Evolutionary conservation across 2,329 filamentous ascomycete species (phyloP).

Genomic region (Cyphellophora europaea): DNA sequence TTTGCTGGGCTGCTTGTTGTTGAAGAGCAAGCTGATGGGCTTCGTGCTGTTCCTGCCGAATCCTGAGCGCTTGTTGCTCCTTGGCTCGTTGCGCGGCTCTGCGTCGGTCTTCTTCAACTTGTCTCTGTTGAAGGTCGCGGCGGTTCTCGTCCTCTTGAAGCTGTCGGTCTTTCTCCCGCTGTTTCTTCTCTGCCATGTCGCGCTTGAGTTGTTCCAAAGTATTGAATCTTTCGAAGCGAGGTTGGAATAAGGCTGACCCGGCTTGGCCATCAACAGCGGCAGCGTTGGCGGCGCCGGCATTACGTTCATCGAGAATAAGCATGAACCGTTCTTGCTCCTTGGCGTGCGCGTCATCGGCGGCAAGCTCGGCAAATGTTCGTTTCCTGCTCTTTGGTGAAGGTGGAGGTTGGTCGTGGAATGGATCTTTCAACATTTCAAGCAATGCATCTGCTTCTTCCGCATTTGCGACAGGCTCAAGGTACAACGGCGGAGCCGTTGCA

Average conservation of each 20-base stretch:
- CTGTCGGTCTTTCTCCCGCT: conserved; percentile 38
- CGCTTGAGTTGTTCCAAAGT: conserved; percentile 75
- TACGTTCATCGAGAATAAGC: conserved; percentile 81
- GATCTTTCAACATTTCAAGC: conserved; percentile 63
- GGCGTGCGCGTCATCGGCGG: conserved; percentile 84
- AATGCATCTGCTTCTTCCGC: conserved; percentile 61
- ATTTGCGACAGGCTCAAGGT: conserved; percentile 65
- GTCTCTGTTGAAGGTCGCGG: conserved; percentile 38
- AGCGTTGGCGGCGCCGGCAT: conserved; percentile 47
- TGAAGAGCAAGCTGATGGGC: conserved; percentile 32
- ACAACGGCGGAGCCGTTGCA: conserved; percentile 63
- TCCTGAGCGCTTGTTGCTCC: conserved; percentile 21
- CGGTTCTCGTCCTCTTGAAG: conserved; percentile 40
- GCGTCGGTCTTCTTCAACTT: conserved; percentile 39
- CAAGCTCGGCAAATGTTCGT: conserved; percentile 87
- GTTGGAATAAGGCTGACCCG: conserved; percentile 66
- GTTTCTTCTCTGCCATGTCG: conserved; percentile 61
- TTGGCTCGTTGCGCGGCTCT: conserved; percentile 28
- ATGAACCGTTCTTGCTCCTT: conserved; percentile 86
- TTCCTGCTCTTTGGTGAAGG: conserved; percentile 85
- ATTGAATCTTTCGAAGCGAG: conserved; percentile 85
- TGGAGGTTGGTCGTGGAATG: conserved; percentile 65
- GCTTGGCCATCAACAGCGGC: conserved; percentile 66
- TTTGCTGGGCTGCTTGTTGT: conserved; percentile 34
- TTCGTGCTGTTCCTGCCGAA: conserved; percentile 24